These are phyloP conservation scores for Kodamaea neixiangensis DNA, from an alignment of 805 yeast genomes.

Conservation along the genomic window DNA sequence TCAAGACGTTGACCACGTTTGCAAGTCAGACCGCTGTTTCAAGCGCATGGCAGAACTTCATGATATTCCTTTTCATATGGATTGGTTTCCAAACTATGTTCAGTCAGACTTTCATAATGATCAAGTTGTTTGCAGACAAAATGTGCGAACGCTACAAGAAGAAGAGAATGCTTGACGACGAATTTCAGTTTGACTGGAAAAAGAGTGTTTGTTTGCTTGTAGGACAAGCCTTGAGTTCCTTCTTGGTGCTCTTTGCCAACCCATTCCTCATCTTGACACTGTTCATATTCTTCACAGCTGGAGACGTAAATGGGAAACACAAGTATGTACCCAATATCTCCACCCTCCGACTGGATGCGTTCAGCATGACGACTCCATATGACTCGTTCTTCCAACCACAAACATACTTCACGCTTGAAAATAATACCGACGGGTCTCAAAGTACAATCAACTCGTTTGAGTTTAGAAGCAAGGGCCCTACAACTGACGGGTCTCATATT, in stretches of 20 bases:
- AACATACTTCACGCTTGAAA: constrained; percentile 1
- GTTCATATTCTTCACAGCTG: constrained; percentile 31
- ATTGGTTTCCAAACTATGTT: constrained; percentile 19
- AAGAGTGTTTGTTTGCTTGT: constrained; percentile 26
- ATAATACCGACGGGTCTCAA: neutral
- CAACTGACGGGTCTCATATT: neutral
- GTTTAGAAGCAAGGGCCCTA: constrained; percentile 5
- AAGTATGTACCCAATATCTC: constrained; percentile 15
- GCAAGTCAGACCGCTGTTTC: constrained; percentile 23
- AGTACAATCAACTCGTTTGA: constrained; percentile 9
- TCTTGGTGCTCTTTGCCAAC: constrained; percentile 37
- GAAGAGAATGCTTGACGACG: constrained; percentile 9
- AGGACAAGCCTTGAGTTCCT: constrained; percentile 36
- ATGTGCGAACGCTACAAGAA: constrained; percentile 1
- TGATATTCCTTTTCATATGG: constrained; percentile 35
- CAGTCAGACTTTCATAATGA: constrained; percentile 4
- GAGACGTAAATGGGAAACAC: constrained; percentile 14
- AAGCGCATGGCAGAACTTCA: constrained; percentile 46
- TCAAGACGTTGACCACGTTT: constrained; percentile 38
- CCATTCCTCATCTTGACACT: constrained; percentile 47
- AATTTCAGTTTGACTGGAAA: constrained; percentile 14
- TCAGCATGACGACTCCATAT: constrained; percentile 27
- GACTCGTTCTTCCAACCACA: constrained; percentile 20
- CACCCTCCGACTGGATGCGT: constrained; percentile 23
- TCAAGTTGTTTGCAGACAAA: constrained; percentile 6